Conservation (phyloP, 768 basidiomycete species). For the Mycena sanguinolenta region DNA sequence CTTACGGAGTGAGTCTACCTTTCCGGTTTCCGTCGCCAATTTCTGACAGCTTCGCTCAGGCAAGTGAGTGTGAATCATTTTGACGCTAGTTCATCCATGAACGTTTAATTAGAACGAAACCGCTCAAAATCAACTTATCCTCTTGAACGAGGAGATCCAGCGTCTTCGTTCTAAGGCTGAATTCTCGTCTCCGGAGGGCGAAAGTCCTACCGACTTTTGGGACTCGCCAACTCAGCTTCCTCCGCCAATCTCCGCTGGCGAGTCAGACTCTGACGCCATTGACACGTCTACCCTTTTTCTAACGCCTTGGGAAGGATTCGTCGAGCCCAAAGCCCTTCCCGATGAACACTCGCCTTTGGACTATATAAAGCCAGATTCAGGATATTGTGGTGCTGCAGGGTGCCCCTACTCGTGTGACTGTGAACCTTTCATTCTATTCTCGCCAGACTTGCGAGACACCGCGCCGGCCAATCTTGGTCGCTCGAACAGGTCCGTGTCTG, state of each 20-base stretch:
- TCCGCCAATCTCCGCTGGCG: slow-evolving; percentile 12
- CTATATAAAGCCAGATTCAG: not conserved
- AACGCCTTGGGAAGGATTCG: slow-evolving; percentile 27
- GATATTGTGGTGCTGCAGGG: slow-evolving; percentile 37
- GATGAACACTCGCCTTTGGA: slow-evolving; percentile 24
- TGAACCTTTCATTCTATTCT: slow-evolving; percentile 32
- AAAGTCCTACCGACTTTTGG: slow-evolving; percentile 29
- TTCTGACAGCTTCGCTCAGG: slow-evolving; percentile 18
- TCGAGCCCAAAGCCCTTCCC: not conserved
- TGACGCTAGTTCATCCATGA: not conserved
- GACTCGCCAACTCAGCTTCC: slow-evolving; percentile 21
- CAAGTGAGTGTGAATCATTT: slow-evolving; percentile 27
- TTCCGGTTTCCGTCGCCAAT: not conserved
- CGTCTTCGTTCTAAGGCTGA: slow-evolving; percentile 25
- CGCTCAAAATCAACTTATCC: slow-evolving; percentile 33
- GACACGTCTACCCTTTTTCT: slow-evolving; percentile 26
- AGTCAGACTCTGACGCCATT: not conserved
- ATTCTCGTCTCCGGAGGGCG: slow-evolving; percentile 36
- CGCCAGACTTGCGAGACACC: slow-evolving; percentile 28
- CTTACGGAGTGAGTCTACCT: slow-evolving; percentile 26
- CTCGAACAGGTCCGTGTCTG: not conserved
- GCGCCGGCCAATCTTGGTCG: slow-evolving; percentile 20
- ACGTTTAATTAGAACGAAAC: slow-evolving; percentile 33
- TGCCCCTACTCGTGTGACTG: slow-evolving; percentile 40
- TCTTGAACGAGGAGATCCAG: slow-evolving; percentile 35